A percentile compares a stretch with the other conserved stretches of the same genome.
phyloP scores from a whole-genome alignment of 1,139 yeast species.

The Groenewaldozyma sp. region DNA sequence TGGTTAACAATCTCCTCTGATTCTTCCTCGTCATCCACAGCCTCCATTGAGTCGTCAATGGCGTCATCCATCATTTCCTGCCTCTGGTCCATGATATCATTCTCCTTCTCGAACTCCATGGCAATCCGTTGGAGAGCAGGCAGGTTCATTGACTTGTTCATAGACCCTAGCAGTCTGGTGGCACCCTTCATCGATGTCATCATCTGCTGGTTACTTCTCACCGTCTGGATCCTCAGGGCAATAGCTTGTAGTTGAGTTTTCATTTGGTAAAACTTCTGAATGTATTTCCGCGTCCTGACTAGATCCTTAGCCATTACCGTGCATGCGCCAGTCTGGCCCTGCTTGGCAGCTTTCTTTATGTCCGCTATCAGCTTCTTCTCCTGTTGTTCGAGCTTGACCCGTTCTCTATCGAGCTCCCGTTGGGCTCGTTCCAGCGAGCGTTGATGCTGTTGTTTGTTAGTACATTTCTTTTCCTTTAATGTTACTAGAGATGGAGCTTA shows the following conservation, averaged over 20 bases:
- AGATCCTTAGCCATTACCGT: slow-evolving; percentile 93
- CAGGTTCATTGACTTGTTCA: slow-evolving; percentile 84
- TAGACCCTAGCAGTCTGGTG: slow-evolving; percentile 68
- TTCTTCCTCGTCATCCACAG: slow-evolving; percentile 73
- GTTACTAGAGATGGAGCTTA: slow-evolving; percentile 17
- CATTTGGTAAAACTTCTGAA: slow-evolving; percentile 87
- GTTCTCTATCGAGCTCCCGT: slow-evolving; percentile 83
- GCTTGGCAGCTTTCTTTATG: slow-evolving; percentile 84
- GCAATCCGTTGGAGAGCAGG: slow-evolving; percentile 86
- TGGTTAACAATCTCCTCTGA: slow-evolving; percentile 86
- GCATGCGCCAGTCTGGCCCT: slow-evolving; percentile 80
- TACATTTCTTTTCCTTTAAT: slow-evolving; percentile 41
- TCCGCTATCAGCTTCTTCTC: slow-evolving; percentile 81
- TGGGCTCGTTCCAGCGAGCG: slow-evolving; percentile 90
- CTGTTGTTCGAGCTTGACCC: slow-evolving; percentile 75
- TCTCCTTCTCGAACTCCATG: slow-evolving; percentile 90
- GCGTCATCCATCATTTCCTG: slow-evolving; percentile 99
- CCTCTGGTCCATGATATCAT: slow-evolving; percentile 95
- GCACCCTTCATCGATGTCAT: slow-evolving; percentile 93
- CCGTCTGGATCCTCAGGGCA: slow-evolving; percentile 80
- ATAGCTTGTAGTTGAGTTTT: slow-evolving; percentile 93
- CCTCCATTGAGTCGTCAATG: slow-evolving; percentile 89
- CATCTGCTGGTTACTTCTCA: slow-evolving; percentile 92
- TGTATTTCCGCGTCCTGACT: slow-evolving; percentile 70
- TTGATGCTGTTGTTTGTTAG: slow-evolving; percentile 47